phyloP scores from a whole-genome alignment of 352 stramenopile genomes.

The Phytopythium litorale region DNA sequence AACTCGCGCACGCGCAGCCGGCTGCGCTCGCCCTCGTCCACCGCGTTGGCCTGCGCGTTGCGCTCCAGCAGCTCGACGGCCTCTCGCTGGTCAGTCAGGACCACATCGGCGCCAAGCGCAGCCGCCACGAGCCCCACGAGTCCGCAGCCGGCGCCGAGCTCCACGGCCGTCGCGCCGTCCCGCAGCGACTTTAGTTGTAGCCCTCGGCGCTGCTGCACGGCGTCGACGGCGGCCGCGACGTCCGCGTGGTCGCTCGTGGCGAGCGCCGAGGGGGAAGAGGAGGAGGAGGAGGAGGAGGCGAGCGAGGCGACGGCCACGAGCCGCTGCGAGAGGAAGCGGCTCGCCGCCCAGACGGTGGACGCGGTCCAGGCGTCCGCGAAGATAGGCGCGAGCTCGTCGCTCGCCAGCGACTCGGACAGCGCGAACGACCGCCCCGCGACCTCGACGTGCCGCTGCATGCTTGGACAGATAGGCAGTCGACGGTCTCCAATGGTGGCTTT shows the following conservation, averaged over 20 bases:
- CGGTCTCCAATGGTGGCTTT: too few species aligned
- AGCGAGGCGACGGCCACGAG: constrained; percentile 36
- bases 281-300: neutral
- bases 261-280: neutral
- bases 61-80: constrained; percentile 60
- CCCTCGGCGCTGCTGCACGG: neutral
- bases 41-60: constrained; percentile 53
- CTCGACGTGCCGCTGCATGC: constrained; percentile 23
- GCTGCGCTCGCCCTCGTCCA: constrained; percentile 24
- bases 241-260: neutral
- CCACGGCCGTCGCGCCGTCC: constrained; percentile 41
- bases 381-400: constrained; percentile 68
- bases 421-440: constrained; percentile 43
- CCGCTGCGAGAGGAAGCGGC: constrained; percentile 56
- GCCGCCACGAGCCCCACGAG: constrained; percentile 67
- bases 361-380: constrained; percentile 83
- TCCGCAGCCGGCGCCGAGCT: constrained; percentile 76
- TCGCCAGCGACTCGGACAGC: constrained; percentile 76
- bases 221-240: constrained; percentile 1
- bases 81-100: constrained; percentile 72
- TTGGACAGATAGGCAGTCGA: too few species aligned
- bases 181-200: constrained; percentile 15
- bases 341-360: constrained; percentile 70
- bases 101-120: constrained; percentile 52
- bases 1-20: constrained; percentile 53